Conservation (phyloP, 2,329 filamentous ascomycete genomes). For the Chrysoporthe cubensis region DNA sequence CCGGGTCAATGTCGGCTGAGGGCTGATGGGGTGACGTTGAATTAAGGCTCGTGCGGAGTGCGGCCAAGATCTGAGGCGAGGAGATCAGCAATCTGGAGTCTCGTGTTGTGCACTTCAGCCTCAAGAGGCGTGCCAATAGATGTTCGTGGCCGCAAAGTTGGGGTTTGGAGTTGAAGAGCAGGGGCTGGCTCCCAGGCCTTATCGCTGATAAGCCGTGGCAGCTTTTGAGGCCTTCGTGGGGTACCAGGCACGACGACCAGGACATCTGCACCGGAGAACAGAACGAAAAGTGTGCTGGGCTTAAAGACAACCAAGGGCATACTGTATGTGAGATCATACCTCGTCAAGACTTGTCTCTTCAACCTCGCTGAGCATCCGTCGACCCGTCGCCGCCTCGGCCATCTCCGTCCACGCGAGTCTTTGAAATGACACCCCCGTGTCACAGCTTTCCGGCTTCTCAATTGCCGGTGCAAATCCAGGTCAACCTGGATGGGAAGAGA, state of each 20-base stretch:
- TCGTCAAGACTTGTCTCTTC: constrained; percentile 63
- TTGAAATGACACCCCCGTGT: constrained; percentile 62
- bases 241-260: constrained; percentile 22
- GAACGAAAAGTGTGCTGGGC: background rate
- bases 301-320: background rate
- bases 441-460: constrained; percentile 57
- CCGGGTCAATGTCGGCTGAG: constrained; percentile 23
- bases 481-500: constrained; percentile 51
- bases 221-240: constrained; percentile 12
- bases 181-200: constrained; percentile 11
- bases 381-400: constrained; percentile 49
- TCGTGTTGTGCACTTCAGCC: constrained; percentile 13
- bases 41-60: constrained; percentile 34
- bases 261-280: background rate
- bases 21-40: constrained; percentile 21
- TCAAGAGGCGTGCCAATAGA: constrained; percentile 7
- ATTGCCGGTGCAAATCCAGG: constrained; percentile 54
- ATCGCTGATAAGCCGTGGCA: constrained; percentile 19
- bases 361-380: constrained; percentile 56
- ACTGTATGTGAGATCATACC: constrained; percentile 42
- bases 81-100: constrained; percentile 21
- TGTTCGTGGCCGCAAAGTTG: constrained; percentile 17
- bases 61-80: constrained; percentile 33
- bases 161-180: constrained; percentile 21
- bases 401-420: constrained; percentile 32